Evolutionary conservation across 495 filamentous ascomycete species (phyloP).

Genomic region (Usnea hakonensis): DNA sequence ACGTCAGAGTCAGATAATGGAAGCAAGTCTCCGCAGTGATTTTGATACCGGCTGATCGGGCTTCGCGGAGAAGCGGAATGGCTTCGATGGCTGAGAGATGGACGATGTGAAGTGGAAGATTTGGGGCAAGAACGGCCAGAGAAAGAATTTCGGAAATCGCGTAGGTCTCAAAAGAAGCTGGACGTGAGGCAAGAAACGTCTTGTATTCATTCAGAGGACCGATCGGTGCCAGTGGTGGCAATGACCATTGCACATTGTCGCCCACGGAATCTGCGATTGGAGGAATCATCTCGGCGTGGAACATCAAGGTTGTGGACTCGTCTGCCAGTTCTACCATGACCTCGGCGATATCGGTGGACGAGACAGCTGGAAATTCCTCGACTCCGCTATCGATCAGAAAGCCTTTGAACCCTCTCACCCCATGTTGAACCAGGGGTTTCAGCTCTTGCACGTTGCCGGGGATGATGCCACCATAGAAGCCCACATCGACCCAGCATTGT

Average conservation of each 20-base stretch:
- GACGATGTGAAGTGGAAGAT: constrained; percentile 86
- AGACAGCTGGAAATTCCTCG: constrained; percentile 90
- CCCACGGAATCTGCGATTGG: constrained; percentile 76
- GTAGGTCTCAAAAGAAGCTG: constrained; percentile 83
- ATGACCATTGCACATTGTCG: constrained; percentile 64
- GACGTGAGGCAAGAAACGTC: constrained; percentile 88
- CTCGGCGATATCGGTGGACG: constrained; percentile 63
- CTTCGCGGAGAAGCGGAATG: constrained; percentile 79
- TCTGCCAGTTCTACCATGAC: constrained; percentile 74
- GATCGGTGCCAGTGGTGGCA: constrained; percentile 62
- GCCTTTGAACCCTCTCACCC: constrained; percentile 94
- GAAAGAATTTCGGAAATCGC: constrained; percentile 82
- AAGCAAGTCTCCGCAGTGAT: constrained; percentile 98
- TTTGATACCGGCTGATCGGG: constrained; percentile 69
- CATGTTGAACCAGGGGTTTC: constrained; percentile 69
- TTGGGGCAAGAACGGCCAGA: constrained; percentile 69
- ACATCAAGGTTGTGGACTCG: constrained; percentile 84
- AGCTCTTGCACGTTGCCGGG: constrained; percentile 81
- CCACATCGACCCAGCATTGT: constrained; percentile 97
- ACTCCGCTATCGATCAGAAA: constrained; percentile 97
- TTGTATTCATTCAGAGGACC: constrained; percentile 75
- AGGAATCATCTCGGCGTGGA: constrained; percentile 97
- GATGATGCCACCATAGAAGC: constrained; percentile 94
- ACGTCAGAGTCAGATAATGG: constrained; percentile 89
- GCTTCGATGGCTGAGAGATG: constrained; percentile 88